A percentile compares a stretch with the other conserved stretches of the same genome.
Evolutionary conservation across 495 filamentous ascomycete genomes (phyloP).

Genomic region (Xylaria acuta): DNA sequence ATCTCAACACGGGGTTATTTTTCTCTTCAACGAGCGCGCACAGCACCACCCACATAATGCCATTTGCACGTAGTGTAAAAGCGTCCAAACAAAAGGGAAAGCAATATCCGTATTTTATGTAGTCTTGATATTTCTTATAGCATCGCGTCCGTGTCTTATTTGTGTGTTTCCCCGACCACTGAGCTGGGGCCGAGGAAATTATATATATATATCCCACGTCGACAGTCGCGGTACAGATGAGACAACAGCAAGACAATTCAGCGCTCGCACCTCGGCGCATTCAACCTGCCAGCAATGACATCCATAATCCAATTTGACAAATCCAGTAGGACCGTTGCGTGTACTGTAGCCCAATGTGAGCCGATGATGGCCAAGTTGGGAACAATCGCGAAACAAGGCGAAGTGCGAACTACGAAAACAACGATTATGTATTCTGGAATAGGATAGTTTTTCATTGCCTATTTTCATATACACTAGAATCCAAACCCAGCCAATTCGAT

Average conservation of each 20-base stretch:
- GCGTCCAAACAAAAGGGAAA: not conserved
- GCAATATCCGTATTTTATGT: not conserved
- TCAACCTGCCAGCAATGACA: not conserved
- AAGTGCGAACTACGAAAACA: not conserved
- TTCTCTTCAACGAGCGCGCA: not conserved
- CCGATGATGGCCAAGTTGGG: not conserved
- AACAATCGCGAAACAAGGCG: not conserved
- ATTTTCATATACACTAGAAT: slow-evolving; percentile 18
- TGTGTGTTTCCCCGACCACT: not conserved
- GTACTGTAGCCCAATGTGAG: not conserved
- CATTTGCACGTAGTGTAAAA: not conserved
- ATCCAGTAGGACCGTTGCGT: not conserved
- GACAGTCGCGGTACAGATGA: not conserved
- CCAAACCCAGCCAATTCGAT: slow-evolving; percentile 17
- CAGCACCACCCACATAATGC: not conserved
- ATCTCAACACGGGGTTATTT: not conserved
- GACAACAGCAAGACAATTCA: not conserved
- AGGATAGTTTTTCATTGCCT: slow-evolving; percentile 11
- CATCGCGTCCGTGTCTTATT: not conserved
- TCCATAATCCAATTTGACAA: not conserved
- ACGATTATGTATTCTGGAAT: not conserved
- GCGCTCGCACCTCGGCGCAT: not conserved
- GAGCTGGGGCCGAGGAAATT: not conserved
- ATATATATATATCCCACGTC: not conserved
- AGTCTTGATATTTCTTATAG: not conserved